These are phyloP conservation scores for Cyberlindnera lachancei DNA, from an alignment of 805 yeast species.

Conservation along the genomic window DNA sequence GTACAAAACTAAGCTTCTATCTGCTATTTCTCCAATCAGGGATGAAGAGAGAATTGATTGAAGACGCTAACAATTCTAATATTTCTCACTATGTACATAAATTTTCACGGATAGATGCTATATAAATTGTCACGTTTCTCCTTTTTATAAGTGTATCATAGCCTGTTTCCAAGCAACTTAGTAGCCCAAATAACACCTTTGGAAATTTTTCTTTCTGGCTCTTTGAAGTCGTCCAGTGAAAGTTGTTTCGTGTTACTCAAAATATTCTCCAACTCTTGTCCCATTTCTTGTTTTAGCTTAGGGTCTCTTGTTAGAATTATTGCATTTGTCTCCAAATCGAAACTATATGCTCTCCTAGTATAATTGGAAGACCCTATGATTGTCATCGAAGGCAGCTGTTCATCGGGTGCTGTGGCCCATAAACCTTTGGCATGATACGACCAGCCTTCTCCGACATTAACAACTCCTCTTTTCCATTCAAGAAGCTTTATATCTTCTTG, in stretches of 20 bases:
- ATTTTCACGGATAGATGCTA: too few relatives aligned
- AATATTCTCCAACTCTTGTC: conserved; percentile 55
- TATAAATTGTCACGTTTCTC: too few relatives aligned
- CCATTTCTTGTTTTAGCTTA: conserved; percentile 49
- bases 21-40: neutral
- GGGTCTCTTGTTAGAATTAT: conserved; percentile 65
- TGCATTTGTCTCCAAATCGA: conserved; percentile 86
- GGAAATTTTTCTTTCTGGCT: conserved; percentile 55
- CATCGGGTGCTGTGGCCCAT: conserved; percentile 65
- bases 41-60: conserved; percentile 1
- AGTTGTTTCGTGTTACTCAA: conserved; percentile 44
- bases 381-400: conserved; percentile 58
- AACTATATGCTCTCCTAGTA: conserved; percentile 79
- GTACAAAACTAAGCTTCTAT: neutral
- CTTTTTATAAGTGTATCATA: too few relatives aligned
- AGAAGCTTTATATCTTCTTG: conserved; percentile 43
- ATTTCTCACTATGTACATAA: too few relatives aligned
- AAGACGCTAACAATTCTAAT: neutral
- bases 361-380: conserved; percentile 91
- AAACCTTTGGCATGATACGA: conserved; percentile 96
- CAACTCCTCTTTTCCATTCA: conserved; percentile 87
- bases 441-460: conserved; percentile 83
- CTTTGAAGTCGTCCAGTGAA: conserved; percentile 51
- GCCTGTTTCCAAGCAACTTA: conserved; percentile 49
- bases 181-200: conserved; percentile 61